These are phyloP conservation scores for Citrus hindsii DNA, from an alignment of 345 rosid species.

Conservation along the genomic window DNA sequence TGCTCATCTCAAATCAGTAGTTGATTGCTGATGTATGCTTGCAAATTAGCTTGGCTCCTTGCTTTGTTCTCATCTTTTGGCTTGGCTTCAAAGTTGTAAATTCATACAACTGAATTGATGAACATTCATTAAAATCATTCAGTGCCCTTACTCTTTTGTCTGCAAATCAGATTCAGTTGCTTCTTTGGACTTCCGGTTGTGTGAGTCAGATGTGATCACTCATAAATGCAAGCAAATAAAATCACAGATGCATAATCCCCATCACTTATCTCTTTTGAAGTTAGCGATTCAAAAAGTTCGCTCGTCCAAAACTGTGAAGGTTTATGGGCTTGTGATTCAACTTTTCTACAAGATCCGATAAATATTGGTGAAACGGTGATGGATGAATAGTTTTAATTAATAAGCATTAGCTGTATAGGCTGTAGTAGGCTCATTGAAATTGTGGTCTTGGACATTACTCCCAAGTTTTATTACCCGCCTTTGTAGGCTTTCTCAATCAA, in stretches of 20 bases:
- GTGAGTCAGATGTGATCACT: not conserved
- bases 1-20: not conserved
- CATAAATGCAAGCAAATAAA: not conserved
- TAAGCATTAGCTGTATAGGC: no score
- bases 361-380: not conserved
- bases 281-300: slow-evolving; percentile 11
- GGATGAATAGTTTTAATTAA: not conserved
- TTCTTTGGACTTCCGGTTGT: no score
- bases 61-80: not conserved
- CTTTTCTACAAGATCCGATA: not conserved
- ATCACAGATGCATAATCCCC: not conserved
- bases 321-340: not conserved
- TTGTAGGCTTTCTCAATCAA: not conserved
- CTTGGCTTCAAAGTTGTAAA: not conserved
- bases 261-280: not conserved
- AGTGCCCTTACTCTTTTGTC: not conserved
- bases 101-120: no score
- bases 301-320: slow-evolving; percentile 16
- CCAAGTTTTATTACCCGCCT: not conserved
- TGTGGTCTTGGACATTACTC: not conserved
- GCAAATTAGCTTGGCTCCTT: not conserved
- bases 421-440: not conserved
- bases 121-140: not conserved
- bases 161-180: not conserved
- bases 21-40: not conserved